Evolutionary conservation across 805 yeast genomes (phyloP).

Genomic region (Candida vaughaniae): DNA sequence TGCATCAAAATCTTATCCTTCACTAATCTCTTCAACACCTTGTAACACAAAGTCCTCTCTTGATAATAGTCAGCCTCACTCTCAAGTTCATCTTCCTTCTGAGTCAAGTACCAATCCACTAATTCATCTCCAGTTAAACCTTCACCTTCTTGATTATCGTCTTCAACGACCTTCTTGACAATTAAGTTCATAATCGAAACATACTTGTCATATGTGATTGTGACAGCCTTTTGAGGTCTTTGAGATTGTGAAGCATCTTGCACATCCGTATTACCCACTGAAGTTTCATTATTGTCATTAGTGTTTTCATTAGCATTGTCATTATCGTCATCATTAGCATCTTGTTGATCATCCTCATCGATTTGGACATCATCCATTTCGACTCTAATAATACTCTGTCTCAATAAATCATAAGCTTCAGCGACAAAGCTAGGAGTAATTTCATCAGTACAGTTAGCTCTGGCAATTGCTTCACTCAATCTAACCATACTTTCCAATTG

Average conservation of each 20-base stretch:
- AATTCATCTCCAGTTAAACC: slow-evolving; percentile 71
- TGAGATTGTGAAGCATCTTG: slow-evolving; percentile 5
- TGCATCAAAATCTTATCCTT: slow-evolving; percentile 80
- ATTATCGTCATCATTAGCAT: slow-evolving; percentile 21
- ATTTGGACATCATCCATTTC: slow-evolving; percentile 91
- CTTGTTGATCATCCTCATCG: slow-evolving; percentile 53
- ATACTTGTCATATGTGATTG: slow-evolving; percentile 83
- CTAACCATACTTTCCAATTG: slow-evolving; percentile 94
- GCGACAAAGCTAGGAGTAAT: slow-evolving; percentile 83
- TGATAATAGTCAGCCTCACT: slow-evolving; percentile 68
- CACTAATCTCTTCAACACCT: slow-evolving; percentile 79
- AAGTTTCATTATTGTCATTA: slow-evolving; percentile 10
- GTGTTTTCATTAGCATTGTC: slow-evolving; percentile 16
- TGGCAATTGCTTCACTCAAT: slow-evolving; percentile 91
- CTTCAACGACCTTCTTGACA: slow-evolving; percentile 61
- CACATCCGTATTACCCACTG: slow-evolving; percentile 15
- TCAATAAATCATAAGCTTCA: slow-evolving; percentile 86
- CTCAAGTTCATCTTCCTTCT: slow-evolving; percentile 66
- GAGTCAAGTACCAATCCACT: slow-evolving; percentile 77
- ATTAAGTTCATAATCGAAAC: slow-evolving; percentile 78
- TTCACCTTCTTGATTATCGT: slow-evolving; percentile 47
- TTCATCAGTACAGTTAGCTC: slow-evolving; percentile 92
- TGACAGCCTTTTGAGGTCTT: slow-evolving; percentile 22
- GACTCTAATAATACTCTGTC: slow-evolving; percentile 90
- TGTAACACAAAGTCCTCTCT: slow-evolving; percentile 70